Base-by-base conservation (phyloP, 2,329 filamentous ascomycete species). In the Diaporthe velutina region DNA sequence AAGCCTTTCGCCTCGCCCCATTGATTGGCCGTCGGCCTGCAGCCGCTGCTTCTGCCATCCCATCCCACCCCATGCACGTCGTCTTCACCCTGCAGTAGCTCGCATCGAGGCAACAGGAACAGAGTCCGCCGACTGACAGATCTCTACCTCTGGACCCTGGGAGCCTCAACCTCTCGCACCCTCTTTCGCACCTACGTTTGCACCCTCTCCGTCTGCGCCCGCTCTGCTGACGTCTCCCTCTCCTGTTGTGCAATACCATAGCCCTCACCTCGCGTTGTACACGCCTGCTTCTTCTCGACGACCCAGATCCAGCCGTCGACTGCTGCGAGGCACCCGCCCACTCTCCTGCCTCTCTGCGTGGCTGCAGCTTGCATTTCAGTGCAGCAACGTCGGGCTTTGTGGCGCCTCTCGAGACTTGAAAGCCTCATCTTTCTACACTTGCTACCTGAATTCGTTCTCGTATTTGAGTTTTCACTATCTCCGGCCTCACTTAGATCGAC, bases 61-160 rank as follows among this genome's bases (percentile, higher is more conserved):
- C 60, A 64, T 64, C 61, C 61, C 45, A 66, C 50, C 30, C 61
- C 58, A 67, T 67, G 61, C 64, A 67, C 45, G 48, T 54, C 45
- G 48, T 54, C 64, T 54, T 68, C 64, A 68, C 64, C 33, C 48
- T 68, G 64, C 64, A 68, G 64, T 68, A 68, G 64, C 64, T 54
- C 64, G 35, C 33, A 13, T 40, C 48, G 64, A 50, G 48, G 13
- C 33, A 40, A 35, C 64, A 68, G 64, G 48, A 33, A 54, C 64
- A 54, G 35, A 40, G 33, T 52, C 22, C n/a, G 5, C 48, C 45
- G 33, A 22, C 64, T n/a, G 13, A 52, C 13, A 19, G n/a, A 15
- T 48, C 40, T 64, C 60, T 48, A 28, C 45, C 45, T 68, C n/a
- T 68, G 15, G 48, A 40, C 30, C 52, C 13, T 12, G 64, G 4